Conservation (phyloP, 805 yeast species). For the Saccharomyces jurei region DNA sequence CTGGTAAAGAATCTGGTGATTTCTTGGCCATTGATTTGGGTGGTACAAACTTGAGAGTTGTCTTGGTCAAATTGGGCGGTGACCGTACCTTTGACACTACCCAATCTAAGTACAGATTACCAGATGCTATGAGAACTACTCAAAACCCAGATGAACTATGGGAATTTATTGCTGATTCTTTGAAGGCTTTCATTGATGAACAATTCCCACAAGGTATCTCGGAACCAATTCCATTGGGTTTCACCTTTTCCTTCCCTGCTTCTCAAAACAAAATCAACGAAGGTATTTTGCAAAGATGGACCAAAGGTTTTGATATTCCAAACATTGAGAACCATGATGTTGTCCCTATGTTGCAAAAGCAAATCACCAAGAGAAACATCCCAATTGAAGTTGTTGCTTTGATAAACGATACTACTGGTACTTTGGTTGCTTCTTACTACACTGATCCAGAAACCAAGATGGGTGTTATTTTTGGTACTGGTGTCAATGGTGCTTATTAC, state of each 20-base stretch:
- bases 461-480: conserved; percentile 96
- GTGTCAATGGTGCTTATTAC: conserved; percentile 93
- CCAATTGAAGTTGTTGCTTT: conserved; percentile 84
- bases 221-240: conserved; percentile 69
- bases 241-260: conserved; percentile 88
- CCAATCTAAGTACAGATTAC: conserved; percentile 78
- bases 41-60: conserved; percentile 92
- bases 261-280: conserved; percentile 71
- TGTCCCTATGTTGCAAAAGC: conserved; percentile 78
- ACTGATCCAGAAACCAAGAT: conserved; percentile 78
- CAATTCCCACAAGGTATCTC: conserved; percentile 60
- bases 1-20: conserved; percentile 83
- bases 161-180: conserved; percentile 75
- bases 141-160: conserved; percentile 59
- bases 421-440: conserved; percentile 89
- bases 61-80: conserved; percentile 75
- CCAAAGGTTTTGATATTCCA: conserved; percentile 89
- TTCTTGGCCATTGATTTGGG: conserved; percentile 91
- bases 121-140: conserved; percentile 69
- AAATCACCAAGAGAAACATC: conserved; percentile 51
- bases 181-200: conserved; percentile 59
- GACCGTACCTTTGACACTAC: conserved; percentile 72
- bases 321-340: conserved; percentile 92
- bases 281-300: conserved; percentile 90
- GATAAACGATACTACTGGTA: conserved; percentile 94